Percentiles rank a stretch among this genome's conserved stretches.
phyloP scores from a whole-genome alignment of 352 stramenopile genomes.

The Phytophthora aleatoria region DNA sequence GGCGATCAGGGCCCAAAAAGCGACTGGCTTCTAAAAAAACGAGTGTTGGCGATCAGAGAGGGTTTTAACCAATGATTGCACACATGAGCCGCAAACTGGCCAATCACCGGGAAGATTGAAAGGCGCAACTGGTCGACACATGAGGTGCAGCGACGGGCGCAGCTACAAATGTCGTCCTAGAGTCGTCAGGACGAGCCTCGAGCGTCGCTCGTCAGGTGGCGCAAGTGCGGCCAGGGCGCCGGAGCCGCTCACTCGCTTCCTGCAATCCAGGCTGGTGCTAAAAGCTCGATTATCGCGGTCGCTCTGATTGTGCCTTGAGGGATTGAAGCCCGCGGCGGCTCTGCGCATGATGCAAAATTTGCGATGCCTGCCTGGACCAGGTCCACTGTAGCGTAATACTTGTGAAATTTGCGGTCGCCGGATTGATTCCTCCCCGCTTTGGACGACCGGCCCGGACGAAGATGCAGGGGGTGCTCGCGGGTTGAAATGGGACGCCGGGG shows the following conservation, averaged over 20 bases:
- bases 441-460: neutral
- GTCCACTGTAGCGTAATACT: conserved; percentile 4
- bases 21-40: conserved; percentile 41
- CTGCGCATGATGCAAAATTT: conserved; percentile 21
- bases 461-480: neutral
- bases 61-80: conserved; percentile 28
- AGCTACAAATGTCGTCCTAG: conserved; percentile 1
- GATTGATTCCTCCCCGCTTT: conserved; percentile 11
- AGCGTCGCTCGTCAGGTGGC: conserved; percentile 28
- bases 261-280: neutral
- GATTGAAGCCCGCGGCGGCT: conserved; percentile 1
- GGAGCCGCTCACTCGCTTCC: conserved; percentile 9
- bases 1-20: conserved; percentile 7
- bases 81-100: neutral
- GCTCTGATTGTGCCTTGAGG: neutral
- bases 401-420: conserved; percentile 5
- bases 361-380: conserved; percentile 7
- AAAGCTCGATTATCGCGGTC: neutral
- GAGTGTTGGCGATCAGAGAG: neutral
- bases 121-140: conserved; percentile 24
- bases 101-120: conserved; percentile 15
- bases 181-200: conserved; percentile 10
- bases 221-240: conserved; percentile 12
- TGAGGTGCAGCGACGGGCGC: conserved; percentile 13
- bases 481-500: conserved; percentile 4